Evolutionary conservation across 441 rosid genomes (phyloP), one percentile per base, ranked within the genome.

Genomic region (Euphorbia schlechtendalii): DNA sequence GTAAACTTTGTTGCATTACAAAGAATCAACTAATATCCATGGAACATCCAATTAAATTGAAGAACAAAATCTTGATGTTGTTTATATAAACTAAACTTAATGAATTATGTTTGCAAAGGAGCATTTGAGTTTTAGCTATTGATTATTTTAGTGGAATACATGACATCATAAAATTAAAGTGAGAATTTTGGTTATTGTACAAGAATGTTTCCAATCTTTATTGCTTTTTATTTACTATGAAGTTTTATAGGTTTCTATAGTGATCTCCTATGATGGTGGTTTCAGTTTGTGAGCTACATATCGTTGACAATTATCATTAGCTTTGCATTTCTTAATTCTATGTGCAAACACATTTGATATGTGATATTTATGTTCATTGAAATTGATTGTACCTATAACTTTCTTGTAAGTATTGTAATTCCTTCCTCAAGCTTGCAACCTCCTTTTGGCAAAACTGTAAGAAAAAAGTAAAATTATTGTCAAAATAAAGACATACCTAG

Each of bases 391-490:
- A 91, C 96, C 92, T 83, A 69, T 85, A 85, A 52, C 71, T 74
- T 75, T 78, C 89, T 70, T 88, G 90, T 61, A 88, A 76, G 72
- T 77, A 68, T 0, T 78, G 86, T 28, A 88, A 84, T 60, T 88
- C 92, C 67, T 84, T 84, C 73, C 76, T 81, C 75, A 91, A 80
- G 79, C 77, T 83, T 32, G 85, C 65, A 20, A 71, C 84, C 77
- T 91, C 94, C 82, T 73, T 85, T 79, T 91, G 82, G 90, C 98
- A 91, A 76, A 87, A 79, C 98, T 91, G 74, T 24, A 69, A 62
- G 67, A 25, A 69, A 36, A 71, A 69, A 58, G 20, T 22, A 27
- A 63, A 69, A 18, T 30, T 20, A 57, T 59, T 53, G 66, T 59
- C 20, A 64, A 62, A 36, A 45, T 63, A n/a, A n/a, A n/a, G 36